Base-by-base conservation (phyloP, 768 basidiomycete species). In the Calocybe cyanea region DNA sequence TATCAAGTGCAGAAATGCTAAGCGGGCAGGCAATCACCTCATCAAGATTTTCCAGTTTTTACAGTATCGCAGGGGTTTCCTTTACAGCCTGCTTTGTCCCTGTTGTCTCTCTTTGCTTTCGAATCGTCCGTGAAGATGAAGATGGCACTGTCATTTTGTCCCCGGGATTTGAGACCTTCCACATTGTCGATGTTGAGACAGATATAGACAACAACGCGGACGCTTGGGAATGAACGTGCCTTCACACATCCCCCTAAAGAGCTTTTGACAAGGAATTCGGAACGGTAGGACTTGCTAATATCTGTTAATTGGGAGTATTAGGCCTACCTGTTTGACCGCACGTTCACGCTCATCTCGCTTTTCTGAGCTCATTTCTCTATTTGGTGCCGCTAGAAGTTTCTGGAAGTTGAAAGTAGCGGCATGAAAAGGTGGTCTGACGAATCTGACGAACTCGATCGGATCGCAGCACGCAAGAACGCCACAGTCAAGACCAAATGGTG, bases 171-270 rank as follows among this genome's bases (percentile, higher is more conserved):
- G 10, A 41, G 39, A 7, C 46, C 39, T 41, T 9, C 13, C 5
- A 36, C 6, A 13, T 2, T 3, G 17, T 41, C 2, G 31, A 28
- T 18, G 4, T 35, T 6, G 17, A 35, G 34, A 18, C 13, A 35
- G 34, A 18, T 18, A 35, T 7, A 18, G 5, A 35, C 6, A 18
- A 25, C 6, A 39, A 14, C 17, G n/a, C n/a, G 34, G 17, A 35
- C 31, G 25, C 25, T 6, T 28, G 30, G 1, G 25, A 20, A 17
- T 28, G n/a, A n/a, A n/a, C 20, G 34, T 19, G 37, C 45, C 49
- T 38, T 37, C 42, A n/a, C 49, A 45, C 49, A 50, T 50, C 36
- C 39, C 46, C 18, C 15, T 17, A 28, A 49, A 49, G 9, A 49
- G 25, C 48, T 49, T 28, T n/a, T n/a, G n/a, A n/a, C n/a, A n/a